Evolutionary conservation across 2,329 filamentous ascomycete species (phyloP).

Genomic region (Aspergillus sp.): DNA sequence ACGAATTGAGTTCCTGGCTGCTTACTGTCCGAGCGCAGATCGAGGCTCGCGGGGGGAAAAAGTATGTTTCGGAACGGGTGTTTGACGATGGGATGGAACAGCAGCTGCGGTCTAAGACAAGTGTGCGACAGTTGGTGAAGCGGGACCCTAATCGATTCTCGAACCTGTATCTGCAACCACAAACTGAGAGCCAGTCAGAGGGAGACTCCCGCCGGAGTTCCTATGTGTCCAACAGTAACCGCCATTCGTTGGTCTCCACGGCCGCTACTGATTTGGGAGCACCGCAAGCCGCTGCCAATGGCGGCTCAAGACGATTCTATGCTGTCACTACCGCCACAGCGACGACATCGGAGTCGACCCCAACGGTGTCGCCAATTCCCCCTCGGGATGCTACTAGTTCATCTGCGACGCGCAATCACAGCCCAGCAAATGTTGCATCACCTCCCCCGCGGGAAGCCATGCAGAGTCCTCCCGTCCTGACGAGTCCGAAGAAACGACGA

Average conservation of each 20-base stretch:
- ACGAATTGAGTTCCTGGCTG: conserved; percentile 42
- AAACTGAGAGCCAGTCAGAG: conserved; percentile 18
- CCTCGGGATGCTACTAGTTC: conserved; percentile 10
- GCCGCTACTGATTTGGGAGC: conserved; percentile 17
- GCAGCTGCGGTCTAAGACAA: conserved; percentile 21
- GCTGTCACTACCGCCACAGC: conserved; percentile 7
- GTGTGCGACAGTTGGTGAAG: conserved; percentile 27
- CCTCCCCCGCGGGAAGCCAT: conserved; percentile 7
- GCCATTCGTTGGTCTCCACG: conserved; percentile 23
- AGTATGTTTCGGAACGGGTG: conserved; percentile 34
- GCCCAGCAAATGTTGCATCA: conserved; percentile 10
- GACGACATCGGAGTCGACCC: too few relatives aligned
- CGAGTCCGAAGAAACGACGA: conserved; percentile 20
- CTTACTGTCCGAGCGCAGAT: conserved; percentile 40
- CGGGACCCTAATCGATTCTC: conserved; percentile 30
- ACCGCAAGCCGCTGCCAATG: conserved; percentile 6
- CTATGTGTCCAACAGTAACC: conserved; percentile 21
- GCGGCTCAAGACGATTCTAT: conserved; percentile 10
- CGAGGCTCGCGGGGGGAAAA: conserved; percentile 39
- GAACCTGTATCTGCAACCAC: conserved; percentile 23
- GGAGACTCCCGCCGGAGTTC: conserved; percentile 22
- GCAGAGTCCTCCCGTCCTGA: conserved; percentile 16
- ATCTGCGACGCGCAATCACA: conserved; percentile 8
- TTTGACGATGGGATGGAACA: conserved; percentile 22
- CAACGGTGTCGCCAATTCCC: too few relatives aligned